Base-by-base conservation (phyloP, 306 rosid genomes). In the Hippophae tibetana region DNA sequence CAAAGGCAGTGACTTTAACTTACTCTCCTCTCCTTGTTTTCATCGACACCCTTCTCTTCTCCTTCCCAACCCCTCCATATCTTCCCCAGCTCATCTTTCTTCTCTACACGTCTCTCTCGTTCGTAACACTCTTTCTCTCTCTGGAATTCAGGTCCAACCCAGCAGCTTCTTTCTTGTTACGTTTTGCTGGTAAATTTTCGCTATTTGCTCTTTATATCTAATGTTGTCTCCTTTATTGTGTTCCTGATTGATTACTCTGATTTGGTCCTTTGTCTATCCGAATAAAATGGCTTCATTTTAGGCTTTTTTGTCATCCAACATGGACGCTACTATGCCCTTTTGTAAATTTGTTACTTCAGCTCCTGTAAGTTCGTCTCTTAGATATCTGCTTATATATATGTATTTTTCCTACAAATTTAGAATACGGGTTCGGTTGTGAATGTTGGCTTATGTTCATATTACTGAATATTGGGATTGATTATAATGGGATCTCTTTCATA, bases 281-380 rank as follows among this genome's bases (percentile, higher is more conserved):
- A 8, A 49, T 23, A 38, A 6, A 47, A 47, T 61, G 64, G 42
- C 63, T 51, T 4, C 54, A 25, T 47, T 59, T n/a, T 59, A 52
- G 73, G 69, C 45, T 23, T 45, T 7, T 7, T 49, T 42, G 42
- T 55, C 9, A 12, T 41, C 31, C 31, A 66, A 68, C 66, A 84
- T 84, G 97, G 95, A 84, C 8, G 79, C 81, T 53, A 72, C 86
- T 47, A 63, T 86, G 68, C 87, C 90, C 31, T 46, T 79, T 8
- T 87, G 94, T 85, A 84, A 77, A 62, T 77, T 82, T 57, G 62
- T 83, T 31, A 4, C 66, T 65, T 74, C 90, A 9, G 75, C 82
- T 65, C 64, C 80, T 60, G 85, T 90, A 61, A 77, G 83, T 60
- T 11, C 26, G 18, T 51, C 26, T 51, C 13, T 11, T 26, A 50